These are phyloP conservation scores for Umbelopsis sp. DNA, from an alignment of 192 early-diverging fungal species.

Conservation along the genomic window DNA sequence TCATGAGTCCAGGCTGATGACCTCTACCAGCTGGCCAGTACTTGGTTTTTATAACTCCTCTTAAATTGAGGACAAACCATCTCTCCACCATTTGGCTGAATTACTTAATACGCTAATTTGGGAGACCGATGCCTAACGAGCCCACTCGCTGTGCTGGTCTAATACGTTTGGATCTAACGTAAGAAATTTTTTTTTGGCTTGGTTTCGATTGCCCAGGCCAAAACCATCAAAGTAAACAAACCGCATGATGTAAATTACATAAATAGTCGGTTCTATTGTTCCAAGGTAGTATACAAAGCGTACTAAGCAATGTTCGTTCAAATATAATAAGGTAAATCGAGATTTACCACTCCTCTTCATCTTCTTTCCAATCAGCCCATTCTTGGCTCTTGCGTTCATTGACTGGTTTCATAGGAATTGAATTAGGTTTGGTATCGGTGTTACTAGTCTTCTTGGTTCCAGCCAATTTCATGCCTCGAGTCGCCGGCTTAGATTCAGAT, in stretches of 20 bases:
- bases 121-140: too few relatives aligned
- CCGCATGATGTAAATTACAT: neutral
- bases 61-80: too few relatives aligned
- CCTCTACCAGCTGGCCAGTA: too few relatives aligned
- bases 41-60: too few relatives aligned
- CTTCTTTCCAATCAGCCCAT: slow-evolving; percentile 10
- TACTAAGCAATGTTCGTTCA: neutral
- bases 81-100: too few relatives aligned
- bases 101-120: too few relatives aligned
- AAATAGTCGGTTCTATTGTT: neutral
- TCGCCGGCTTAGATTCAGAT: slow-evolving; percentile 1
- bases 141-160: too few relatives aligned
- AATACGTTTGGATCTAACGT: too few relatives aligned
- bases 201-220: too few relatives aligned
- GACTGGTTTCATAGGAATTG: neutral
- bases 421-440: neutral
- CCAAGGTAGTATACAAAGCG: neutral
- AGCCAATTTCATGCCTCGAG: neutral
- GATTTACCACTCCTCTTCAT: slow-evolving; percentile 14
- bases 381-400: slow-evolving; percentile 13
- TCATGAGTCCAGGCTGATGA: too few relatives aligned
- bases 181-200: too few relatives aligned
- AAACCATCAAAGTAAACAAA: slow-evolving; percentile 1
- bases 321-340: neutral
- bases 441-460: neutral